These are phyloP conservation scores for Vaccinium corymbosum DNA, from an alignment of 148 eudicot genomes.

Conservation along the genomic window DNA sequence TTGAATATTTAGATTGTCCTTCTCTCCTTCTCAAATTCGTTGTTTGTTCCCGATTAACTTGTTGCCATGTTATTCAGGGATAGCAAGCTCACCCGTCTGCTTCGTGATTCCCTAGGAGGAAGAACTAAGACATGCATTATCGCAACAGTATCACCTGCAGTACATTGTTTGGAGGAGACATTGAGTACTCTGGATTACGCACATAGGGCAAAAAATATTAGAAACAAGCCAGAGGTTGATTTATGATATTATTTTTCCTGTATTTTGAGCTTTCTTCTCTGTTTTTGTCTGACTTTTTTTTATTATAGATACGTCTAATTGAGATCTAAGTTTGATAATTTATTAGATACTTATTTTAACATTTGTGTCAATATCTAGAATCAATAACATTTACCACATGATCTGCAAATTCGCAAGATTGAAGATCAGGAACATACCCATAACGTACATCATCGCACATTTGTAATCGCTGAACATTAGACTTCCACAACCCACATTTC, in stretches of 20 bases:
- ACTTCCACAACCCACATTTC: background rate
- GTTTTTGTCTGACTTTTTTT: background rate
- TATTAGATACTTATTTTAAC: background rate
- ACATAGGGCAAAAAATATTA: constrained; percentile 85
- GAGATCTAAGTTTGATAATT: background rate
- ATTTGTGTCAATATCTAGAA: background rate
- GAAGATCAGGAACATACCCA: background rate
- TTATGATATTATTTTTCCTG: background rate
- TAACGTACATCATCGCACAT: background rate
- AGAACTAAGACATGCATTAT: constrained; percentile 92
- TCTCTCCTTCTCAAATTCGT: background rate
- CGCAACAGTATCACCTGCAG: constrained; percentile 96
- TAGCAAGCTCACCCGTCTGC: constrained; percentile 88
- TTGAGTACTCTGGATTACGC: constrained; percentile 92
- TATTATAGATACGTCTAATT: background rate
- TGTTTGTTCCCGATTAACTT: background rate
- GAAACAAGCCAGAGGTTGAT: constrained; percentile 86
- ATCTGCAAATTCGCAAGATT: background rate
- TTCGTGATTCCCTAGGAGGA: constrained; percentile 93
- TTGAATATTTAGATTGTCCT: background rate
- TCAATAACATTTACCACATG: background rate
- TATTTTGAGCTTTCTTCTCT: background rate
- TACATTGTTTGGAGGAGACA: constrained; percentile 91
- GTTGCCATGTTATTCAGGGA: constrained; percentile 40
- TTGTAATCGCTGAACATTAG: background rate